Evolutionary conservation across 345 rosid genomes (phyloP), one percentile per base, ranked within the genome.

Genomic region (Trapa incisa): DNA sequence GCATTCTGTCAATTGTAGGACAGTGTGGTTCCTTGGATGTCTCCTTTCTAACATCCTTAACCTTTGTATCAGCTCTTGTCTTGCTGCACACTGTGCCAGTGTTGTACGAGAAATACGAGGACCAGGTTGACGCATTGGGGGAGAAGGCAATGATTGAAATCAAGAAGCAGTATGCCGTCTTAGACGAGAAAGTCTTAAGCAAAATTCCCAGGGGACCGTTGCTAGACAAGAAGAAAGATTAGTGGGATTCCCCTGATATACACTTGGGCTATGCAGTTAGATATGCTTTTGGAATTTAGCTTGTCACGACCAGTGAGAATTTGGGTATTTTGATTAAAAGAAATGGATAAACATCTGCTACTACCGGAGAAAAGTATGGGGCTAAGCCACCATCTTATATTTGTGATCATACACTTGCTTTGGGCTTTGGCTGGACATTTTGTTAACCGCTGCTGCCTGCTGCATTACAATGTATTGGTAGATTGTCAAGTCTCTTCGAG

Each of bases 81-180:
- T 64, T 86, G 71, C 80, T 89, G 36, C 81, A 74, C 71, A 86
- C 97, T 0, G 80, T 87, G 6, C 99, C 97, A 0, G 81, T 87
- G 58, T 45, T 82, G 14, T 94, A 94, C 29, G 97, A 94, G 87
- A 91, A 84, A 72, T 89, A 85, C 5, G 99, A 87, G 68, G 96
- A 94, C 78, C 75, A 87, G 73, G 81, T 91, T 3, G 99, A 94
- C 69, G 78, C 87, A 3, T 82, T 85, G 64, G 83, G 82, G 35
- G 96, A 89, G 89, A 94, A 87, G 79, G 96, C 90, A 36, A 65
- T 79, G 73, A 66, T 74, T 3, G 88, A 89, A 86, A 69, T 89
- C 73, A 94, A 83, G 88, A 94, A 84, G 82, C 96, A 86, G 74
- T 94, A 84, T 38, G 84, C 81, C 32, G 89, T 85, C 37, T 75